Evolutionary conservation across 2,329 filamentous ascomycete genomes (phyloP).

Genomic region (Biscogniauxia sp.): DNA sequence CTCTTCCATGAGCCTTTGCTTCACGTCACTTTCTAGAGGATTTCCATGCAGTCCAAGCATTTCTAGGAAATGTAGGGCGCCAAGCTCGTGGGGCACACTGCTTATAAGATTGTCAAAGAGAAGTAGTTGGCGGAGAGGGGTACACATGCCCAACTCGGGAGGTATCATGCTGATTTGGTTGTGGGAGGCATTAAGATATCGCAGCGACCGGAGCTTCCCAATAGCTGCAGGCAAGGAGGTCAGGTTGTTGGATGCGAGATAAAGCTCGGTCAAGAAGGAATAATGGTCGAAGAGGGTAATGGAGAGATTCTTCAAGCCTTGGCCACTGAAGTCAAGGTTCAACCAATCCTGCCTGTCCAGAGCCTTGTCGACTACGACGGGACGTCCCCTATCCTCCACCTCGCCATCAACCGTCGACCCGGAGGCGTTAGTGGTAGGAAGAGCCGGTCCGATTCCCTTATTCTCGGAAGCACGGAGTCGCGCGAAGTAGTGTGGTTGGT

Average conservation of each 20-base stretch:
- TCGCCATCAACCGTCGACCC: slow-evolving; percentile 53
- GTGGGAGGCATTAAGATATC: slow-evolving; percentile 81
- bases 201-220: slow-evolving; percentile 77
- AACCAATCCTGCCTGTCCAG: slow-evolving; percentile 81
- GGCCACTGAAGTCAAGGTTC: slow-evolving; percentile 92
- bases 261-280: slow-evolving; percentile 85
- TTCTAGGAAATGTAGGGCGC: slow-evolving; percentile 84
- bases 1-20: slow-evolving; percentile 79
- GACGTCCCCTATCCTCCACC: slow-evolving; percentile 55
- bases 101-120: slow-evolving; percentile 89
- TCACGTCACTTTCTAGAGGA: slow-evolving; percentile 72
- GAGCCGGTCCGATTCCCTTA: slow-evolving; percentile 59
- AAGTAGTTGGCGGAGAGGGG: slow-evolving; percentile 79
- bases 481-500: slow-evolving; percentile 69
- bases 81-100: slow-evolving; percentile 80
- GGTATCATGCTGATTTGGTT: slow-evolving; percentile 83
- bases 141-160: slow-evolving; percentile 94
- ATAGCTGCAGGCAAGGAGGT: slow-evolving; percentile 75
- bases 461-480: slow-evolving; percentile 69
- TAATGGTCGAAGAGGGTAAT: slow-evolving; percentile 76
- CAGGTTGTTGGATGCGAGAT: slow-evolving; percentile 90
- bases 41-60: slow-evolving; percentile 92
- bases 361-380: slow-evolving; percentile 64
- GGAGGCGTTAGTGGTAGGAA: slow-evolving; percentile 47
- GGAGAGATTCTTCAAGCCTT: slow-evolving; percentile 82